Evolutionary conservation across 148 eudicot genomes (phyloP), one percentile per base, ranked within the genome.

Genomic region (Pouteria glomerata): DNA sequence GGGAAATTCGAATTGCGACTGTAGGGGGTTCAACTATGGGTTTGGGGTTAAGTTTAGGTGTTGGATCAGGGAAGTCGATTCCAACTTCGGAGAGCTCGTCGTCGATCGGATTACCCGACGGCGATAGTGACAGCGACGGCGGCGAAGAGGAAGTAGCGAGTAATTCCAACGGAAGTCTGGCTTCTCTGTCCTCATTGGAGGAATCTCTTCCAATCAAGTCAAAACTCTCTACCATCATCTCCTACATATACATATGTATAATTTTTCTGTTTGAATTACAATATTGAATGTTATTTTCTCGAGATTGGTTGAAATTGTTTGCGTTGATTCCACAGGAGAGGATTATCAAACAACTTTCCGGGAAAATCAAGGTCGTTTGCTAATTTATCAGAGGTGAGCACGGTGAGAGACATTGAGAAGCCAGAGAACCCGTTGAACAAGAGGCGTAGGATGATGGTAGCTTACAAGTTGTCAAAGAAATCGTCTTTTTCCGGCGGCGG

Each of bases 361-460:
- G 62, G 62, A 13, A 57, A 57, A 57, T 57, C 62, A 5, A 57
- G 15, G 62, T 57, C 62, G 35, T 57, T 57, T 30, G 35, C 62
- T 18, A 29, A 30, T 19, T 57, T 57, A 16, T 57, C 35, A 16
- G 62, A 57, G 35, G 19, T 57, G 35, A 57, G 62, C 18, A 11
- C 34, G n/a, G 62, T 57, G 35, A 30, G 13, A 30, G 62, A 57
- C 6, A 27, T 57, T 1, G 35, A 57, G 62, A 57, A 57, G 62
- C 16, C 4, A 15, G 62, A 57, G 62, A 57, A 57, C 1, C 62
- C 62, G 15, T 57, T 27, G 62, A 57, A 57, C 62, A 57, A 57
- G 62, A 57, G 35, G 62, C 33, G 62, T 34, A 57, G 62, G 62
- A 57, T 18, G 62, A 57, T 57, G 62, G 29, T 57, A 11, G 62